Conservation (phyloP, 2,329 filamentous ascomycete genomes). For the Hypomyces rosellus region DNA sequence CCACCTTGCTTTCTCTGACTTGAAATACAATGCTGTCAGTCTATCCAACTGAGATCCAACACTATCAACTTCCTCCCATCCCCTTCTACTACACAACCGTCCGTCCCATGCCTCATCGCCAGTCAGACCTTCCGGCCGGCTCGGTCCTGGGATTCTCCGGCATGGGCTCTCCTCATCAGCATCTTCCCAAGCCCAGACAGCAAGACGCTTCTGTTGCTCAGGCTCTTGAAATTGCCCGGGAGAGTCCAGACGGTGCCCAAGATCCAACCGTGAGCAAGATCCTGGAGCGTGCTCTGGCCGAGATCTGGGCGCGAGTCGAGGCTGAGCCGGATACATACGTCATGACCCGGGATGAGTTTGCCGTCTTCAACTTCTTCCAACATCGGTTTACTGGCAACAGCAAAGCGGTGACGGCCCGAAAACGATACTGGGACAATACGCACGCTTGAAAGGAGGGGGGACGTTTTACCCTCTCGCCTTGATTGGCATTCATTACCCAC, state of each 20-base stretch:
- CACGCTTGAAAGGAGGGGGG: conserved; percentile 21
- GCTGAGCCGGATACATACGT: conserved; percentile 62
- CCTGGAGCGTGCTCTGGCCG: conserved; percentile 56
- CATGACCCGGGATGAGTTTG: conserved; percentile 71
- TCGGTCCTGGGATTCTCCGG: conserved; percentile 8
- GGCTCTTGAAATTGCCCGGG: conserved; percentile 70
- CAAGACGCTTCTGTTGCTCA: conserved; percentile 47
- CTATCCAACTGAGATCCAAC: conserved; percentile 12
- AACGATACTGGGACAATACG: conserved; percentile 47
- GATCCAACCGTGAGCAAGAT: conserved; percentile 57
- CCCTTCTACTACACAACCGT: conserved; percentile 4
- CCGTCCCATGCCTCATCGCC: conserved; percentile 19
- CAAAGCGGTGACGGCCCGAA: conserved; percentile 41
- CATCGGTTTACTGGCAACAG: conserved; percentile 52
- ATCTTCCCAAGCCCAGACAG: conserved; percentile 15
- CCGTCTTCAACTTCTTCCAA: conserved; percentile 81
- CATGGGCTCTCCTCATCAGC: conserved; percentile 6
- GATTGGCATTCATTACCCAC: background rate
- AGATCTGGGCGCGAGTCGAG: conserved; percentile 63
- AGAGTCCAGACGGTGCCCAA: conserved; percentile 59
- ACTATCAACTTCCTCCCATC: conserved; percentile 3
- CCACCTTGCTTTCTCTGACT: background rate
- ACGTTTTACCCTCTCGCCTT: background rate
- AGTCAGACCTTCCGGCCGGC: conserved; percentile 12
- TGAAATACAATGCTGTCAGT: conserved; percentile 18